These are phyloP conservation scores for Tribonema minus DNA, from an alignment of 108 stramenopile genomes.

Conservation along the genomic window DNA sequence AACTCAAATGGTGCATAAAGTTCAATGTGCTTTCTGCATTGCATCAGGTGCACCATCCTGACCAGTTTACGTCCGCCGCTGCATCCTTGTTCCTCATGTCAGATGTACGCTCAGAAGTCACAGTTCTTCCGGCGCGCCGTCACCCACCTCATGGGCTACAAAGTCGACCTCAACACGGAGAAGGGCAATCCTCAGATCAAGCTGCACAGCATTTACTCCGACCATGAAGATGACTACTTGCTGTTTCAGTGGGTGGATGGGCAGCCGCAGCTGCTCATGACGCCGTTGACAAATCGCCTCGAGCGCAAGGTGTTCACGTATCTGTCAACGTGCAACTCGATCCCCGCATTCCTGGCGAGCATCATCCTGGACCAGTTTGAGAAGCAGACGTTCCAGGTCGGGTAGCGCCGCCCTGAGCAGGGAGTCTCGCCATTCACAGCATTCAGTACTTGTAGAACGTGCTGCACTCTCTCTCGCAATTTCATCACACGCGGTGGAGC, in stretches of 20 bases:
- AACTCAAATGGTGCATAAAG: no score
- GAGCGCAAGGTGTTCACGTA: background rate
- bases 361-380: background rate
- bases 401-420: no score
- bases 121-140: background rate
- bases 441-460: no score
- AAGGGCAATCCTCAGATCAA: background rate
- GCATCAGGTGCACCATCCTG: no score
- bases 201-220: background rate
- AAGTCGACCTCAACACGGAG: background rate
- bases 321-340: background rate
- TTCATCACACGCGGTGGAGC: no score
- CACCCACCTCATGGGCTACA: background rate
- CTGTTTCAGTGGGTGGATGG: background rate
- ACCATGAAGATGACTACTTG: background rate
- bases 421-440: no score
- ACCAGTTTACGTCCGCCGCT: no score
- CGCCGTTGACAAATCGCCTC: background rate
- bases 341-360: background rate
- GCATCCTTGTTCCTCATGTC: no score
- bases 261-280: background rate
- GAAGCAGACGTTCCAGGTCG: background rate
- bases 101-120: background rate
- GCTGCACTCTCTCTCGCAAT: no score
- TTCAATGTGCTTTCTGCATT: no score